These are phyloP conservation scores for Trichoderma reesei DNA, from an alignment of 495 filamentous ascomycete genomes.

Conservation along the genomic window DNA sequence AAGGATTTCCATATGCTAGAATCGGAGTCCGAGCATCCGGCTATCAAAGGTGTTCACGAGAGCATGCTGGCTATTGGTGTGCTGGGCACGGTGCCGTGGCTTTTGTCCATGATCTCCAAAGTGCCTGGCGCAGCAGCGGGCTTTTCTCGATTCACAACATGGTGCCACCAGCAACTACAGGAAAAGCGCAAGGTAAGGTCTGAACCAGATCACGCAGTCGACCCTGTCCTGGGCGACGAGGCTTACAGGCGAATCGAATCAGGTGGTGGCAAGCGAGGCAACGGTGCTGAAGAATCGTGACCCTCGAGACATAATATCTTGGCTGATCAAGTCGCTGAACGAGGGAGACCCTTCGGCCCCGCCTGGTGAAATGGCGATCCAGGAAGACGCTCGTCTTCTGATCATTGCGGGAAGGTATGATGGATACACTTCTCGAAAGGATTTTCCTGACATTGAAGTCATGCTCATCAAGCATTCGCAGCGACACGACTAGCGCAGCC, in stretches of 20 bases:
- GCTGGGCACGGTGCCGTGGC: slow-evolving; percentile 27
- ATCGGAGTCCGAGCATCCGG: slow-evolving; percentile 18
- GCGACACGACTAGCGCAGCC: slow-evolving; percentile 16
- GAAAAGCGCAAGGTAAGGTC: slow-evolving; percentile 14
- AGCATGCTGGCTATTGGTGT: slow-evolving; percentile 26
- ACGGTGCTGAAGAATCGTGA: slow-evolving; percentile 10
- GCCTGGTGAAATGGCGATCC: slow-evolving; percentile 12
- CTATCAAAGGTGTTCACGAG: slow-evolving; percentile 22
- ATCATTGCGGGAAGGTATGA: slow-evolving; percentile 17
- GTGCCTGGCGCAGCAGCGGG: slow-evolving; percentile 12
- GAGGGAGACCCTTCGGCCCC: slow-evolving; percentile 17
- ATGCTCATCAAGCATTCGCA: neutral
- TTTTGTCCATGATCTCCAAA: slow-evolving; percentile 17
- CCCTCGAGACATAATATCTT: slow-evolving; percentile 19
- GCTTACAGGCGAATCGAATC: neutral
- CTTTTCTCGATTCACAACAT: slow-evolving; percentile 12
- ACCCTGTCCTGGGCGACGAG: too few relatives aligned
- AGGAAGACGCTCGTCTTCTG: slow-evolving; percentile 15
- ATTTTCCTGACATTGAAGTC: neutral
- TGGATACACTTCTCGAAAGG: neutral
- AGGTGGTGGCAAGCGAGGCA: slow-evolving; percentile 4
- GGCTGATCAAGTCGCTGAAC: slow-evolving; percentile 18
- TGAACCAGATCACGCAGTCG: too few relatives aligned
- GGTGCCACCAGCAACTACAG: slow-evolving; percentile 12
- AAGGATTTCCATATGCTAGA: slow-evolving; percentile 32